Evolutionary conservation across 176 grass and related monocot genomes (phyloP).

Genomic region (Avena atlantica): DNA sequence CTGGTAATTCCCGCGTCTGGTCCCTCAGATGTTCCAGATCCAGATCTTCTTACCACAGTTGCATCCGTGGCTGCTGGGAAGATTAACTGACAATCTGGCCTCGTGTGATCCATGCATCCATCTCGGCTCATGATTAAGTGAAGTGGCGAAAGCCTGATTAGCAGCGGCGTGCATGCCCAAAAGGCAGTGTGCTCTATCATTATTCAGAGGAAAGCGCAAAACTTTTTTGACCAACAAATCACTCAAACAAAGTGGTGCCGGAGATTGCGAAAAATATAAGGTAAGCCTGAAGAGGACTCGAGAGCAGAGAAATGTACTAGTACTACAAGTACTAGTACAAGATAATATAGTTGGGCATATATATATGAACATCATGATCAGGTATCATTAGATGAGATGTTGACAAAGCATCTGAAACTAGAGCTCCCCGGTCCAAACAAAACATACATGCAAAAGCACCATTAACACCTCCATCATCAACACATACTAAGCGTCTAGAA

Average conservation of each 20-base stretch:
- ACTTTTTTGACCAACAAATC: constrained; percentile 35
- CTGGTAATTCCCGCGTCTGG: constrained; percentile 12
- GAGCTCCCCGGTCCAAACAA: not conserved
- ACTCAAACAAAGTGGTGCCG: not conserved
- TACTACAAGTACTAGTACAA: not conserved
- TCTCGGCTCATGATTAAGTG: constrained; percentile 43
- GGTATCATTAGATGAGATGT: not conserved
- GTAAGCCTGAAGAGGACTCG: not conserved
- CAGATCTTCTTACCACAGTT: constrained; percentile 44
- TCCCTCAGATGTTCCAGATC: constrained; percentile 36
- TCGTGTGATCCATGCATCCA: constrained; percentile 44
- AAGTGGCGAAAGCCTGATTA: constrained; percentile 59
- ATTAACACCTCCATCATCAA: constrained; percentile 2
- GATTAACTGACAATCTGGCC: constrained; percentile 22
- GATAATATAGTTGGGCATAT: not conserved
- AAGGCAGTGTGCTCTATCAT: constrained; percentile 42
- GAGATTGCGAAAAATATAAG: not conserved
- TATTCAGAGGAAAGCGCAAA: constrained; percentile 34
- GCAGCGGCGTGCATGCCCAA: constrained; percentile 41
- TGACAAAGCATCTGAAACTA: constrained; percentile 28
- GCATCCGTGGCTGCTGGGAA: constrained; percentile 9
- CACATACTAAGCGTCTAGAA: not conserved
- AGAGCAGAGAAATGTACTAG: not conserved
- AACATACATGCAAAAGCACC: constrained; percentile 18
- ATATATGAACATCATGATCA: not conserved